Evolutionary conservation across 441 rosid genomes (phyloP), one percentile per base, ranked within the genome.

Genomic region (Hura crepitans): DNA sequence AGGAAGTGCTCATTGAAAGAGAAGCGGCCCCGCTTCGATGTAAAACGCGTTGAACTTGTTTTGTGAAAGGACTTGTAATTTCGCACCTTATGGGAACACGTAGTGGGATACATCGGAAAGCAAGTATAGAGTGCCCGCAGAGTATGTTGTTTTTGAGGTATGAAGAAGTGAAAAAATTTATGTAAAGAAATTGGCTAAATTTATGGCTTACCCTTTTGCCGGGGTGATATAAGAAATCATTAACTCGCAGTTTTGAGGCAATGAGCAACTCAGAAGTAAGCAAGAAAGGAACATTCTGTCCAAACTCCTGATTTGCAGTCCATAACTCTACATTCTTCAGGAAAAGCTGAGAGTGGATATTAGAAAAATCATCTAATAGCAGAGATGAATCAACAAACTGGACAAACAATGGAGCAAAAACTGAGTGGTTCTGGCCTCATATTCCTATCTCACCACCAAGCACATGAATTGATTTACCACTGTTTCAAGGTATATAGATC

Each of bases 91-190:
- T 54, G 1, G 58, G 30, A 54, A 20, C 58, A 54, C 25, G 58
- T 54, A 6, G 20, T 23, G 11, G 58, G 30, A 30, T 54, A 54
- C 23, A n/a, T n/a, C 20, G 55, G 55, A 51, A 51, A 51, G 3
- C 55, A n/a, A 51, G 55, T 10, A 6, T 5, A 10, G 58, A 54
- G 25, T 23, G 1, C 2, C 71, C 76, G 0, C 49, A 77, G 2
- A 69, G 28, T 31, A 51, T 69, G 5, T n/a, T 69, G 58, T 77
- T 77, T 39, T 35, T 77, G 35, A 68, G 31, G 35, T 77, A 62
- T 27, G 76, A 77, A 20, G 76, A 72, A 31, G 2, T 77, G 56
- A 72, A 72, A 33, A 31, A 63, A n/a, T 0, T 7, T 27, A 23
- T 37, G 6, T 53, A 14, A 73, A 65, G 62, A 72, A 30, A 30